phyloP scores from a whole-genome alignment of 257 asterid species.

The Leonotis leonurus region DNA sequence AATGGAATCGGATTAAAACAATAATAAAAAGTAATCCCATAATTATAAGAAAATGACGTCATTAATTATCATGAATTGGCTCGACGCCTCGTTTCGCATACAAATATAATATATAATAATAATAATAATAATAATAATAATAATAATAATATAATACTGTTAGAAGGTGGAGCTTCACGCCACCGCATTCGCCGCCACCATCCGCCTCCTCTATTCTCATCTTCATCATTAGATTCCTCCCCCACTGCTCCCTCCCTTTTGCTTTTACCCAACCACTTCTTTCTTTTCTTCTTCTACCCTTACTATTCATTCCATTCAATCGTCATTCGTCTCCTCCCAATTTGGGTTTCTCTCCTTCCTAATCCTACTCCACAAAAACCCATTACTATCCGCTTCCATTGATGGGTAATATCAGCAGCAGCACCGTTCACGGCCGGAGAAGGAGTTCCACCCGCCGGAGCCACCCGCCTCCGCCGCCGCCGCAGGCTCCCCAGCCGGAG shows the following conservation, averaged over 20 bases:
- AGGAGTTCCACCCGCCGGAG: slow-evolving; percentile 51
- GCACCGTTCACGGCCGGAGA: slow-evolving; percentile 56
- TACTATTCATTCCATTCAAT: slow-evolving; percentile 21
- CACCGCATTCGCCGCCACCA: background rate
- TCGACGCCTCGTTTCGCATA: background rate
- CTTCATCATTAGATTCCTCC: slow-evolving; percentile 40
- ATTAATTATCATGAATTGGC: no score
- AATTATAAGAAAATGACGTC: background rate
- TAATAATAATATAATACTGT: no score
- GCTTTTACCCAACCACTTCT: slow-evolving; percentile 17
- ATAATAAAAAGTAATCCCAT: no score
- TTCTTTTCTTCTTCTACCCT: background rate
- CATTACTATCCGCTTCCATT: background rate
- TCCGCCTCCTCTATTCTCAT: background rate
- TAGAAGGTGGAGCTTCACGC: background rate
- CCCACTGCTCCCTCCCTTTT: slow-evolving; percentile 16
- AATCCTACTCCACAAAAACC: background rate
- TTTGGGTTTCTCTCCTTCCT: slow-evolving; percentile 3
- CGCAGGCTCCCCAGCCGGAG: slow-evolving; percentile 70
- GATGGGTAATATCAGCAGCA: slow-evolving; percentile 95
- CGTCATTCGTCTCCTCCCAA: background rate
- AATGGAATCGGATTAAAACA: no score
- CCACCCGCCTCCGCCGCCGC: slow-evolving; percentile 74
- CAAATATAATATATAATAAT: no score
- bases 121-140: no score